Percentiles rank a stretch among this genome's conserved stretches.
Conservation (phyloP, 306 rosid genomes). For the Alnus glutinosa region DNA sequence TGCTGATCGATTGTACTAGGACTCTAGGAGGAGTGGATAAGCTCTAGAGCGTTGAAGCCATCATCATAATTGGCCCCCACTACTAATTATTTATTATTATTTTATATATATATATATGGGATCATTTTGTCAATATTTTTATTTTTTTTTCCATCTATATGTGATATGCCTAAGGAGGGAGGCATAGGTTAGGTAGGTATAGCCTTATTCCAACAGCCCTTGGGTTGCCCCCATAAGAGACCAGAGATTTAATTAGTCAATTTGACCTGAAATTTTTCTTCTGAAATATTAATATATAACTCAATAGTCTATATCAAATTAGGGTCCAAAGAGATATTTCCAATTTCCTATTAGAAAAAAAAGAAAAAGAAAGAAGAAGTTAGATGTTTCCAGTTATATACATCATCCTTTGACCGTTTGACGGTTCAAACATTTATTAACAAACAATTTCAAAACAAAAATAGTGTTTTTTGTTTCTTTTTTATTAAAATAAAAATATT, state of each 20-base stretch:
- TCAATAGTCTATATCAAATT: background rate
- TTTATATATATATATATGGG: background rate
- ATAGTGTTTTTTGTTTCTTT: too few relatives aligned
- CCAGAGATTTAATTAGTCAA: background rate
- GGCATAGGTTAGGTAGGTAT: constrained; percentile 8
- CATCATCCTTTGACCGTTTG: background rate
- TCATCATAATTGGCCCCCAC: constrained; percentile 25
- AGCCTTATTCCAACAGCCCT: constrained; percentile 18
- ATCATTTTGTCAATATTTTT: background rate
- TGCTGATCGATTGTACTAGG: constrained; percentile 4
- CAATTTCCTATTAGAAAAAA: background rate
- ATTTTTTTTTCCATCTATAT: constrained; percentile 20
- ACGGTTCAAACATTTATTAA: background rate
- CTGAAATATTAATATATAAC: background rate
- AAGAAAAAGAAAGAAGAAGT: too few relatives aligned
- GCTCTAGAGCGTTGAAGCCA: constrained; percentile 26
- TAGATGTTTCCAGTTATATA: background rate
- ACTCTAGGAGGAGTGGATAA: constrained; percentile 28
- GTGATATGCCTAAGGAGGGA: background rate
- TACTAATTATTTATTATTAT: too few relatives aligned
- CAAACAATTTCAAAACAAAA: too few relatives aligned
- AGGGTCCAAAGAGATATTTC: background rate
- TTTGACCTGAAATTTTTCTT: background rate
- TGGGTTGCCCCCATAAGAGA: background rate
- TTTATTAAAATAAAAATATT: too few relatives aligned